Evolutionary conservation across 495 filamentous ascomycete genomes (phyloP), one percentile per base, ranked within the genome.

Genomic region (Chaetomidium leptoderma): DNA sequence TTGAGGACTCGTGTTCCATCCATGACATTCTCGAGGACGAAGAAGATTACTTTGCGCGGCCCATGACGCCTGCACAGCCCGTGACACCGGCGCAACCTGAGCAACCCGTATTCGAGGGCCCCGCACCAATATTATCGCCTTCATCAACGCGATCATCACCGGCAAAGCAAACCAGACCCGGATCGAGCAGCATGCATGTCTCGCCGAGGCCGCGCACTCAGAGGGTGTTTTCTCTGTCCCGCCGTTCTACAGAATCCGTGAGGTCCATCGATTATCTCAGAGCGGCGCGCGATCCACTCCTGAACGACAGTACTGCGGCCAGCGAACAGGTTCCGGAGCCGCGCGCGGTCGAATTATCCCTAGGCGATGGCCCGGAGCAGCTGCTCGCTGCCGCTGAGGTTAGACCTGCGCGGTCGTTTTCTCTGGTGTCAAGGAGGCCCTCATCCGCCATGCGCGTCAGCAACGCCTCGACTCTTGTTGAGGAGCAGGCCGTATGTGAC

Each of bases 1-100:
- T 74, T 42, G 72, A 72, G 44, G 75, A 79, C 55, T 75, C 76
- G 4, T 70, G 74, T 53, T 71, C 68, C 13, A 66, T 77, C 27
- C 67, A 76, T 29, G 72, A 74, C 50, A 64, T 65, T 45, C 55
- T 61, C 4, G 72, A 73, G 13, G 62, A 70, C 21, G 63, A 71
- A 10, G 49, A 65, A 24, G 40, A 27, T 26, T 51, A 59, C 26
- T 26, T 57, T 10, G 19, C n/a, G n/a, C n/a, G n/a, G n/a, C n/a
- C n/a, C n/a, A n/a, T n/a, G n/a, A n/a, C n/a, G n/a, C n/a, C 26
- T 9, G n/a, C 29, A 1, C 59, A 44, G 17, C 59, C 59, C 16
- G 19, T 49, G 10, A 62, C 55, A 0, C 55, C 60, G 9, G 26
- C 32, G 33, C 43, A 51, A 19, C 46, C 39, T 17, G 55, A 46